Conservation (phyloP, 106 monocot genomes). For the Apostasia ramifera region DNA sequence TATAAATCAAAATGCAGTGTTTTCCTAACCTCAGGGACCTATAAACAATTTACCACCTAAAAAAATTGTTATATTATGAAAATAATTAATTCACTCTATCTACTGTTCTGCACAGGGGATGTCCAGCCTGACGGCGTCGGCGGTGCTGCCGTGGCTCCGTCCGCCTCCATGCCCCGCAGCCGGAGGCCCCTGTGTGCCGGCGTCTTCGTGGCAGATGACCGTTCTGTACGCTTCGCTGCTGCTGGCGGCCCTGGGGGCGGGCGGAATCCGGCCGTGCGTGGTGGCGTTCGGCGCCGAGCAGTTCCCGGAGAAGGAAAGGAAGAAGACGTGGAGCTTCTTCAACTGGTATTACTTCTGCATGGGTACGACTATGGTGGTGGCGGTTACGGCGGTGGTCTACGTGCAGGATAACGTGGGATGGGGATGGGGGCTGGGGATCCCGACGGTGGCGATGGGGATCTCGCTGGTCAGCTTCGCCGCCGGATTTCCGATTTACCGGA, state of each 20-base stretch:
- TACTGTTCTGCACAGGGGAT: slow-evolving; percentile 37
- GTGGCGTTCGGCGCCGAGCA: slow-evolving; percentile 72
- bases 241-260: slow-evolving; percentile 41
- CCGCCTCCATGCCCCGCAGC: slow-evolving; percentile 43
- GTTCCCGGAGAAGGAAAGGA: slow-evolving; percentile 42
- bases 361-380: slow-evolving; percentile 43
- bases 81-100: no score
- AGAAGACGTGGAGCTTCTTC: slow-evolving; percentile 55
- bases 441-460: slow-evolving; percentile 43
- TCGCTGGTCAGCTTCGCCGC: slow-evolving; percentile 37
- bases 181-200: slow-evolving; percentile 26
- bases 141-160: slow-evolving; percentile 37
- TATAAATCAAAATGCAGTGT: no score
- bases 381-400: slow-evolving; percentile 63
- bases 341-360: slow-evolving; percentile 78
- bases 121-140: slow-evolving; percentile 56
- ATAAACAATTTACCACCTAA: no score
- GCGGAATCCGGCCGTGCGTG: slow-evolving; percentile 59
- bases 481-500: slow-evolving; percentile 45
- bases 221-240: slow-evolving; percentile 43
- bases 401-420: slow-evolving; percentile 69
- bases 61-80: no score
- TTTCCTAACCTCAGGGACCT: no score
- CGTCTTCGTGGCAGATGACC: slow-evolving; percentile 42
- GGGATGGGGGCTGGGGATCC: slow-evolving; percentile 61